Conservation (phyloP, 2,329 filamentous ascomycete genomes). For the Chaetomiaceae sp. region DNA sequence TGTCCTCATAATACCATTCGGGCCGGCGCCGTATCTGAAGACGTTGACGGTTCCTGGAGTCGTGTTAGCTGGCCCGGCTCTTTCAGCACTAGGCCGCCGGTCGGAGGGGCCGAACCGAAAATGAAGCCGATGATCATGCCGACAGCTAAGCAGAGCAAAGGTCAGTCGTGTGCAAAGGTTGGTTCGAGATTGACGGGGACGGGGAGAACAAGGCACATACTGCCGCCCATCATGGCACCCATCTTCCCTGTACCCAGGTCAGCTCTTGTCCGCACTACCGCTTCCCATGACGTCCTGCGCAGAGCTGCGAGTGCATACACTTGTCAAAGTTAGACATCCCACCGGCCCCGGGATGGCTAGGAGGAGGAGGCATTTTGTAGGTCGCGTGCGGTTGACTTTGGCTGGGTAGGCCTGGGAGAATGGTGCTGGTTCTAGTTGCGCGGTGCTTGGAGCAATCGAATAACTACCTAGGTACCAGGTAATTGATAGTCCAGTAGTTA, state of each 20-base stretch:
- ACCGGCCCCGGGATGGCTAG: constrained; percentile 28
- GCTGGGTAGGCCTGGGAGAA: not conserved
- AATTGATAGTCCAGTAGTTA: no score
- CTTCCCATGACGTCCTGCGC: not conserved
- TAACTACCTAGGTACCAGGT: no score
- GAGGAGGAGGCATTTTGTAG: constrained; percentile 33
- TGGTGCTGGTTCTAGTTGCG: no score
- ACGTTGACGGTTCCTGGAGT: constrained; percentile 82
- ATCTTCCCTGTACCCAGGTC: constrained; percentile 70
- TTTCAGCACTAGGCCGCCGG: not conserved
- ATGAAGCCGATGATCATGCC: constrained; percentile 97
- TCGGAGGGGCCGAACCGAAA: constrained; percentile 61
- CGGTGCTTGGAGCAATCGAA: no score
- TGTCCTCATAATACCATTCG: constrained; percentile 90
- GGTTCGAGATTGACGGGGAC: not conserved
- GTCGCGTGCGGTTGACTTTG: not conserved
- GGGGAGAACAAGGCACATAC: constrained; percentile 53
- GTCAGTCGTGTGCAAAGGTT: constrained; percentile 31
- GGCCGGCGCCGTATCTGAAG: constrained; percentile 87
- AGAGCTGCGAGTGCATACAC: constrained; percentile 36
- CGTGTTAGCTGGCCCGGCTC: constrained; percentile 25
- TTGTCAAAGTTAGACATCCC: constrained; percentile 54
- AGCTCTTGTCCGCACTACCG: constrained; percentile 23
- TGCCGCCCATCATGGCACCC: constrained; percentile 97
- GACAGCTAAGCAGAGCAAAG: constrained; percentile 59